phyloP scores from a whole-genome alignment of 768 basidiomycete species.

The Mycena belliarum region DNA sequence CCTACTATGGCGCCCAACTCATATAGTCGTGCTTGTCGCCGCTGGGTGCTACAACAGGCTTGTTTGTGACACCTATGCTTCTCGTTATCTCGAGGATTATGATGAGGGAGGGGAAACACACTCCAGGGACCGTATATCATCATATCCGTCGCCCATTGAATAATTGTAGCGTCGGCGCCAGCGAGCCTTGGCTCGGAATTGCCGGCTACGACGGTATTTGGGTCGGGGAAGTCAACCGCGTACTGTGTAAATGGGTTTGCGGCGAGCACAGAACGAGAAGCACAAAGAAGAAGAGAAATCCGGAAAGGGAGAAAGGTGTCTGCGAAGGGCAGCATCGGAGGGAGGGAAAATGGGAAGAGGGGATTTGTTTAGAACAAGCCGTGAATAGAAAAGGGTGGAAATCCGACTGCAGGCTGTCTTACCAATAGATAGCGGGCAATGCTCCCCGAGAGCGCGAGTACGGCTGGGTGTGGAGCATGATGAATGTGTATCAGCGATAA shows the following conservation, averaged over 20 bases:
- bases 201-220: slow-evolving; percentile 43
- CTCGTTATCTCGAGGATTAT: background rate
- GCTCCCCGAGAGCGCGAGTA: too few relatives aligned
- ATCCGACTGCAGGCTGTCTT: too few relatives aligned
- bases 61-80: slow-evolving; percentile 49
- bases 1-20: slow-evolving; percentile 75
- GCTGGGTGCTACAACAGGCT: slow-evolving; percentile 49
- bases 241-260: slow-evolving; percentile 37
- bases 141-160: slow-evolving; percentile 46
- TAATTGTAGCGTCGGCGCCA: slow-evolving; percentile 48
- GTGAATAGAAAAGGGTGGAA: too few relatives aligned
- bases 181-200: slow-evolving; percentile 41
- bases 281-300: too few relatives aligned
- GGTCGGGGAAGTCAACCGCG: slow-evolving; percentile 57
- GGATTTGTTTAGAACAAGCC: too few relatives aligned
- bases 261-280: too few relatives aligned
- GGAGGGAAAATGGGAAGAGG: too few relatives aligned
- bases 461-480: too few relatives aligned
- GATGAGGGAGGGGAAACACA: slow-evolving; percentile 23
- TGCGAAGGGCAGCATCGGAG: too few relatives aligned
- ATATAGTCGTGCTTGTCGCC: slow-evolving; percentile 64
- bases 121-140: slow-evolving; percentile 55
- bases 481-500: too few relatives aligned
- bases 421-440: too few relatives aligned
- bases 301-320: too few relatives aligned